Evolutionary conservation across 2,329 filamentous ascomycete species (phyloP).

Genomic region (Cercospora sesami): DNA sequence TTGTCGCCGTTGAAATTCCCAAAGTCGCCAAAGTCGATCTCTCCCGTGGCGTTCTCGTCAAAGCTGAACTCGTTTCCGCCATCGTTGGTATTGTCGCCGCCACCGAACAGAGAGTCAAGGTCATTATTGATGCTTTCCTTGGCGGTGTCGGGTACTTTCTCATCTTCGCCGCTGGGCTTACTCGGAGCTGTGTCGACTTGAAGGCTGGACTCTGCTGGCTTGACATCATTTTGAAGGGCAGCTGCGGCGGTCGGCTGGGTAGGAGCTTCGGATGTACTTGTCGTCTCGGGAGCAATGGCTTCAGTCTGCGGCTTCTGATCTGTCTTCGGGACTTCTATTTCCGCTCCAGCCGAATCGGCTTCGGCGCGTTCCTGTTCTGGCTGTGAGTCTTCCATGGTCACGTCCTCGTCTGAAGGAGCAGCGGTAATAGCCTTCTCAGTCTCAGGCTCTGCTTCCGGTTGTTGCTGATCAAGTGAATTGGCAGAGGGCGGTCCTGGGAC

Average conservation of each 20-base stretch:
- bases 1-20: conserved; percentile 27
- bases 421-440: not conserved
- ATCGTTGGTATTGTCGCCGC: conserved; percentile 27
- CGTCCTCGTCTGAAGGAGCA: conserved; percentile 5
- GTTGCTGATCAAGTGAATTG: not conserved
- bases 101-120: conserved; percentile 41
- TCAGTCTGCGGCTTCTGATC: not conserved
- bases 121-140: conserved; percentile 32
- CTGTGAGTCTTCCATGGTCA: conserved; percentile 16
- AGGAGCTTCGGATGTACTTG: not conserved
- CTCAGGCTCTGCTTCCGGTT: conserved; percentile 2
- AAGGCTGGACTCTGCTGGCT: conserved; percentile 16
- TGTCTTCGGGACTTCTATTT: not conserved
- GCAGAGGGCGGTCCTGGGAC: not conserved
- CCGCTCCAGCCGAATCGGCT: not conserved
- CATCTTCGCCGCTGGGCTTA: conserved; percentile 20
- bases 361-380: conserved; percentile 9
- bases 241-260: not conserved
- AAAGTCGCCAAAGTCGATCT: conserved; percentile 41
- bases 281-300: not conserved
- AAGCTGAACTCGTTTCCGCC: conserved; percentile 27
- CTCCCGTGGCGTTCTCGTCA: conserved; percentile 22
- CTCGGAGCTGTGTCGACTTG: conserved; percentile 17
- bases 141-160: conserved; percentile 33
- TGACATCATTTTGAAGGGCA: conserved; percentile 1